Conservation (phyloP, 139 green algal species). For the Chlorokybus atmophyticus region DNA sequence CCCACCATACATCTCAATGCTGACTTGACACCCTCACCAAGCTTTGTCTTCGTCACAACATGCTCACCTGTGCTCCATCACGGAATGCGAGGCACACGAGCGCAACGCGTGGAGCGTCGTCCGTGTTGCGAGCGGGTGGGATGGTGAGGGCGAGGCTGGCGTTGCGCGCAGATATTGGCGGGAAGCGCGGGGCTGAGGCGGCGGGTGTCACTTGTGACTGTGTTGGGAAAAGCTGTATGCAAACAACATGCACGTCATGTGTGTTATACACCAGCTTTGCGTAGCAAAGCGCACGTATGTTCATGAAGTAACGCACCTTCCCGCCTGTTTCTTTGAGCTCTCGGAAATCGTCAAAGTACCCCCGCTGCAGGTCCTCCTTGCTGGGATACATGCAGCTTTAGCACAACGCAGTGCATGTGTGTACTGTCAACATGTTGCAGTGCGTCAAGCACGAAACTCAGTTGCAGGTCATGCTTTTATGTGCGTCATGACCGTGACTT, state of each 20-base stretch:
- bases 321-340: conserved; percentile 16
- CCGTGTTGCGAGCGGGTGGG: not conserved
- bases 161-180: not conserved
- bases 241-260: not conserved
- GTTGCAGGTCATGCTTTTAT: not conserved
- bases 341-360: conserved; percentile 28
- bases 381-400: not conserved
- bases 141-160: not conserved
- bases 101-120: not conserved
- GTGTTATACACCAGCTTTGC: not conserved
- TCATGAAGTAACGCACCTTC: conserved; percentile 7
- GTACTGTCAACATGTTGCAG: too few species aligned
- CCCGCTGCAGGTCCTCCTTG: conserved; percentile 14
- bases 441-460: not conserved
- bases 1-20: not conserved
- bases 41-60: not conserved
- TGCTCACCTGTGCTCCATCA: conserved; percentile 1
- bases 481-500: not conserved
- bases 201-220: not conserved
- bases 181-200: not conserved
- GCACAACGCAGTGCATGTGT: too few species aligned
- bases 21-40: not conserved
- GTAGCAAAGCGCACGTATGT: not conserved
- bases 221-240: not conserved
- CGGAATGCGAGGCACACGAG: conserved; percentile 18